Conservation (phyloP, 306 rosid species). For the Lathyrus oleraceus region DNA sequence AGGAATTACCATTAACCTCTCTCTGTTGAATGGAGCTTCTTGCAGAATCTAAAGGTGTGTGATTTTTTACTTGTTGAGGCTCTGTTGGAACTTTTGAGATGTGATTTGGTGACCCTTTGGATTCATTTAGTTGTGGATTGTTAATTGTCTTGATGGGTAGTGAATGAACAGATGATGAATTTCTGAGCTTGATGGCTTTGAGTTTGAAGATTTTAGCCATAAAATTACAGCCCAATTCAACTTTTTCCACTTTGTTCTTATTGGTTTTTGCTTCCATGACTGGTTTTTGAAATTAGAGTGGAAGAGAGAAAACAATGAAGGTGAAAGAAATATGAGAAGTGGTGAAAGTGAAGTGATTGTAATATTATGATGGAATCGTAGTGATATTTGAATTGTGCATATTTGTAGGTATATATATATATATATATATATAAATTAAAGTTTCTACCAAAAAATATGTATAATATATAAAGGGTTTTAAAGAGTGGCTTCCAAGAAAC, state of each 20-base stretch:
- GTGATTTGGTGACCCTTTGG: conserved; percentile 29
- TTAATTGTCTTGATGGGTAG: conserved; percentile 49
- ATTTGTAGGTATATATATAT: conserved; percentile 25
- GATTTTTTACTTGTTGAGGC: conserved; percentile 34
- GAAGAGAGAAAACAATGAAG: neutral
- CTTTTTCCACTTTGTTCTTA: conserved; percentile 35
- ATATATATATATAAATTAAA: conserved; percentile 20
- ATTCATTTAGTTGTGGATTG: conserved; percentile 32
- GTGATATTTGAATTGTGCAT: conserved; percentile 17
- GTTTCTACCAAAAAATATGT: no score
- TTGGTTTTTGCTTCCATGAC: conserved; percentile 53
- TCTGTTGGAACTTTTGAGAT: conserved; percentile 33
- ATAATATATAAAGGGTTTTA: neutral
- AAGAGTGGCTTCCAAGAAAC: conserved; percentile 91
- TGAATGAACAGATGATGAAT: conserved; percentile 75
- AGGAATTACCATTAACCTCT: conserved; percentile 28
- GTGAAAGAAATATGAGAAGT: conserved; percentile 8
- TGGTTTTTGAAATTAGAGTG: neutral
- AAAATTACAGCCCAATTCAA: conserved; percentile 62
- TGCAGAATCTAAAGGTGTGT: conserved; percentile 48
- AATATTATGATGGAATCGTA: conserved; percentile 30
- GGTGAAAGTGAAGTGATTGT: conserved; percentile 43
- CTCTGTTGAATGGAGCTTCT: conserved; percentile 20
- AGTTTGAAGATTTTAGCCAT: conserved; percentile 61
- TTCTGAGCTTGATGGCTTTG: conserved; percentile 53